phyloP scores from a whole-genome alignment of 2,329 filamentous ascomycete genomes.

The Calonectria pseudoturangicola region DNA sequence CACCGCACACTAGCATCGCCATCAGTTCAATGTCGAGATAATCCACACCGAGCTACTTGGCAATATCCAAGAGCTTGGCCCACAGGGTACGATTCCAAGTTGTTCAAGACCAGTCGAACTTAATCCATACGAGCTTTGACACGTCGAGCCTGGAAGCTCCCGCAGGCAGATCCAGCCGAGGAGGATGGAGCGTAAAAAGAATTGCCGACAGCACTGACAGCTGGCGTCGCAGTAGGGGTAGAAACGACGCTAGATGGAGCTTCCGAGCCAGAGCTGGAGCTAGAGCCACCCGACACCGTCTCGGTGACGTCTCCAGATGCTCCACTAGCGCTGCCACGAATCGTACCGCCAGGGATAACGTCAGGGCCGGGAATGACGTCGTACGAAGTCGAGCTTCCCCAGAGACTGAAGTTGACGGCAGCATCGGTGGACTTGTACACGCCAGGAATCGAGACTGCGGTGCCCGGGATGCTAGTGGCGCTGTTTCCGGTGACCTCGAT shows the following conservation, averaged over 20 bases:
- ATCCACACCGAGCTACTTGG: no score
- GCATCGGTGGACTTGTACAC: constrained; percentile 22
- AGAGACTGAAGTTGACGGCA: constrained; percentile 30
- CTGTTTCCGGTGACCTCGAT: constrained; percentile 40
- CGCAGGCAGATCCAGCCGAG: background rate
- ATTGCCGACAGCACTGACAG: background rate
- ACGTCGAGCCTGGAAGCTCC: constrained; percentile 8
- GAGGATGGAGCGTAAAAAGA: background rate
- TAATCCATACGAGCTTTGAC: no score
- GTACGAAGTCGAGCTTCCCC: constrained; percentile 30
- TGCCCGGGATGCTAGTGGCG: constrained; percentile 16
- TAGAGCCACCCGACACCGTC: background rate
- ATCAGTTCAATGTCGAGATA: no score
- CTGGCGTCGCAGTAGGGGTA: background rate
- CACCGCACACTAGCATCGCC: no score
- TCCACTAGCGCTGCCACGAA: constrained; percentile 26
- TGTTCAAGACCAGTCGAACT: no score
- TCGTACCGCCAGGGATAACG: constrained; percentile 32
- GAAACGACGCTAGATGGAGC: no score
- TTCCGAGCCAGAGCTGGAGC: background rate
- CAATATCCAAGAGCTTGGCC: no score
- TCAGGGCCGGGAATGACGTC: constrained; percentile 26
- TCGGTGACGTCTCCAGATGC: constrained; percentile 4
- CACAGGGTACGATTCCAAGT: no score
- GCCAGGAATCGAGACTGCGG: constrained; percentile 17